phyloP scores from a whole-genome alignment of 2,329 filamentous ascomycete species.

The Pestalotiopsis sp. region DNA sequence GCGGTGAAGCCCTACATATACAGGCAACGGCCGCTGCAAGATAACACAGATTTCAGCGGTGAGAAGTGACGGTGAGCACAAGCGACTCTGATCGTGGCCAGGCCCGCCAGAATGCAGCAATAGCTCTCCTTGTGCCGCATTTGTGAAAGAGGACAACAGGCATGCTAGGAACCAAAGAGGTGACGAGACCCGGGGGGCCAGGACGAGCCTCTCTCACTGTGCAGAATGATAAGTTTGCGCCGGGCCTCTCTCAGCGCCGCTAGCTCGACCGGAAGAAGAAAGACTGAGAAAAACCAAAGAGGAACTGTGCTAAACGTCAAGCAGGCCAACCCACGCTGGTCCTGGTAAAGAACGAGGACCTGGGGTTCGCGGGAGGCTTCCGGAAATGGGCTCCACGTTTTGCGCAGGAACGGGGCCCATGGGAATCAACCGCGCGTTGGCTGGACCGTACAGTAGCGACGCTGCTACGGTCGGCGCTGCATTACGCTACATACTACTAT shows the following conservation, averaged over 20 bases:
- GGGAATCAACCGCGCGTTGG: not conserved
- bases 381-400: conserved; percentile 24
- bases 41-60: conserved; percentile 5
- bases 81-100: not conserved
- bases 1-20: conserved; percentile 6
- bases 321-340: not conserved
- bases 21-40: not conserved
- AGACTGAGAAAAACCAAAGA: conserved; percentile 12
- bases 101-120: conserved; percentile 3
- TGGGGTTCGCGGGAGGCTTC: conserved; percentile 28
- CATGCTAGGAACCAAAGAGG: not conserved
- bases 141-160: not conserved
- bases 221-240: not conserved
- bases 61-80: not conserved
- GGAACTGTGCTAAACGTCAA: not conserved
- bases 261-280: conserved; percentile 15
- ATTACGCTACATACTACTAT: not conserved
- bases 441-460: not conserved
- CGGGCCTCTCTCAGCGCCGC: not conserved
- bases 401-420: conserved; percentile 15
- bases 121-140: not conserved
- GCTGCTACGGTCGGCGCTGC: not conserved
- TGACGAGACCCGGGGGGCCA: not conserved
- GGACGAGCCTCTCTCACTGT: not conserved
- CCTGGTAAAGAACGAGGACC: conserved; percentile 22